Base-by-base conservation (phyloP, 176 grass and related monocot species). In the Carex pumila region DNA sequence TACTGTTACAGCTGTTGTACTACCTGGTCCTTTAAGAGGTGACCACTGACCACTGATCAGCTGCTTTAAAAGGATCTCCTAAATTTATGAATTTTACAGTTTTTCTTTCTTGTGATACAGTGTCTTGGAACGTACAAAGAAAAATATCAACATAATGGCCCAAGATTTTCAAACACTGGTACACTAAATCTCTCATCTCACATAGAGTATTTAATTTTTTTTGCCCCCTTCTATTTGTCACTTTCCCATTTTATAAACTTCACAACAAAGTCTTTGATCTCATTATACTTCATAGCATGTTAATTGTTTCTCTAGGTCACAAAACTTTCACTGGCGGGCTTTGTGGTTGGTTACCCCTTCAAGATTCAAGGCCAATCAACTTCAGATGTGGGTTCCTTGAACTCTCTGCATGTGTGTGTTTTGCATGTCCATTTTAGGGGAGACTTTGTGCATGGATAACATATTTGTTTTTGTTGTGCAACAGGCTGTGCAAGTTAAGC, bases 301-400 rank as follows among this genome's bases (percentile, higher is more conserved):
- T 53, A 75, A 75, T 64, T 43, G 60, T 45, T 39, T 87, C 55
- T 69, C 76, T 87, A 98, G 95, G 84, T 90, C 54, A 70, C 43
- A 2, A 87, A 89, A 63, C 84, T 87, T 85, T 92, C 95, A 67
- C 87, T 94, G 29, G 49, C 37, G n/a, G 92, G 92, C n/a, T 85
- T 98, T 12, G 68, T 97, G 75, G 92, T 92, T 63, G 90, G 92
- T 80, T 97, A 88, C 79, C 92, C 94, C 25, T 97, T 94, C 88
- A 92, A 79, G 39, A 84, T 92, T 74, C 87, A 84, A 32, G 87
- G 94, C 66, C 90, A 91, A 92, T 65, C 54, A 85, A 83, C 18
- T 84, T 43, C 59, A 14, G 63, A 93, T 89, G 92, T 94, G 88
- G 11, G 39, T 52, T 75, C 22, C 43, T 70, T 21, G 19, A 18